Conservation (phyloP, 148 eudicot genomes). For the Heliosperma pusillum region DNA sequence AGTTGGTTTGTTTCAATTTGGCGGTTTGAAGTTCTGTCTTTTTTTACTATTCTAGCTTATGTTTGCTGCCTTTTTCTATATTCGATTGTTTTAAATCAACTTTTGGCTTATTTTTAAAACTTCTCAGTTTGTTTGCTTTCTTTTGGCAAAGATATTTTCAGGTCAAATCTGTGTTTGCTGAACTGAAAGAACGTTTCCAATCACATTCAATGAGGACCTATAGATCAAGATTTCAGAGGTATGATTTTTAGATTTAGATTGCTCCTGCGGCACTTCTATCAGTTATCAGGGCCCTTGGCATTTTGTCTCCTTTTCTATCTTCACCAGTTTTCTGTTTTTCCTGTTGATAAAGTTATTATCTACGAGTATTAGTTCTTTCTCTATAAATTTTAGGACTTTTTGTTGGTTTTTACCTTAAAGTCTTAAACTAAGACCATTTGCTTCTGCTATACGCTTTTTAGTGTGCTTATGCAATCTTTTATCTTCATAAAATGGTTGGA, state of each 20-base stretch:
- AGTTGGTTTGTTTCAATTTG: too few species aligned
- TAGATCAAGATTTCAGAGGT: slow-evolving; percentile 91
- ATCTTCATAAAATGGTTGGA: too few species aligned
- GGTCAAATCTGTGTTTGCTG: slow-evolving; percentile 94
- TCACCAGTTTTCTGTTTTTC: neutral
- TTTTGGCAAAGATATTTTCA: slow-evolving; percentile 77
- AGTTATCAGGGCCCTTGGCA: neutral
- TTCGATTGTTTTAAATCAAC: neutral
- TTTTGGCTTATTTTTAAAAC: slow-evolving; percentile 19
- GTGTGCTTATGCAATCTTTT: too few species aligned
- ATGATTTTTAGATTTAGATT: neutral
- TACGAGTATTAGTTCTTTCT: neutral
- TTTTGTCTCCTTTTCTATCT: neutral
- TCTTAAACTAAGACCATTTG: neutral
- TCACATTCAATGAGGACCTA: slow-evolving; percentile 97
- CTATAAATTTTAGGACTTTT: too few species aligned
- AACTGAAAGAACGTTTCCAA: slow-evolving; percentile 78
- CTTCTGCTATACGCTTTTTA: too few species aligned
- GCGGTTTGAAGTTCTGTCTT: too few species aligned
- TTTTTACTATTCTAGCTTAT: neutral
- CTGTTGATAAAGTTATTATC: neutral
- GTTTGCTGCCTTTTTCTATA: neutral
- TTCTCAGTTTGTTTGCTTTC: slow-evolving; percentile 60
- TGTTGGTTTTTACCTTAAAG: neutral
- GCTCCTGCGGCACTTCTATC: neutral